A percentile compares a stretch with the other conserved stretches of the same genome.
These are phyloP conservation scores for Verticillium nonalfalfae DNA, from an alignment of 2,329 filamentous ascomycete genomes.

Conservation along the genomic window DNA sequence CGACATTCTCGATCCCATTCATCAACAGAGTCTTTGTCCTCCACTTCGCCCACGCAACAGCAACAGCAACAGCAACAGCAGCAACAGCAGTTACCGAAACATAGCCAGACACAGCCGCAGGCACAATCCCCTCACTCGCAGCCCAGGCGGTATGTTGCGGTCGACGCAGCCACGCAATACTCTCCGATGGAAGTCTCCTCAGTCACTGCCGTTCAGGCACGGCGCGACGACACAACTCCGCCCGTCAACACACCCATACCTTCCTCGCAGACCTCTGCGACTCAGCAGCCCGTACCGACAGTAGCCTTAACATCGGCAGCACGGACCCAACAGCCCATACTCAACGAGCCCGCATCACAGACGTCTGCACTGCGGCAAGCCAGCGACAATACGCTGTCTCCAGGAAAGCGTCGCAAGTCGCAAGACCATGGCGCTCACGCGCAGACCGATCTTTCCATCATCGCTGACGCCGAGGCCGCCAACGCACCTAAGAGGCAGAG, in stretches of 20 bases:
- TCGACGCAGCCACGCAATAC: slow-evolving; percentile 42
- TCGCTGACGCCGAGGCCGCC: slow-evolving; percentile 14
- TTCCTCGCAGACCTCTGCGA: slow-evolving; percentile 6
- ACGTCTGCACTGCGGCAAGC: slow-evolving; percentile 3
- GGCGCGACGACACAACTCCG: slow-evolving; percentile 14
- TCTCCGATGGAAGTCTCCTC: slow-evolving; percentile 36
- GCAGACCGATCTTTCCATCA: not conserved
- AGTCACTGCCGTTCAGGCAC: slow-evolving; percentile 16
- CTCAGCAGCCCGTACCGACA: slow-evolving; percentile 1
- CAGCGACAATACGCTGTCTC: slow-evolving; percentile 19
- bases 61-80: slow-evolving; percentile 17
- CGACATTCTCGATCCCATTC: slow-evolving; percentile 29
- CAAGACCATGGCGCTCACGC: slow-evolving; percentile 21
- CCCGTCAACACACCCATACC: not conserved
- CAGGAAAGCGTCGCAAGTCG: slow-evolving; percentile 38
- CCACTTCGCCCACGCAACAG: slow-evolving; percentile 17
- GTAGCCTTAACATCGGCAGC: not conserved
- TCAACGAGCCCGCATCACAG: not conserved
- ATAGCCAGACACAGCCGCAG: slow-evolving; percentile 7
- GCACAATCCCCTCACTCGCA: slow-evolving; percentile 11
- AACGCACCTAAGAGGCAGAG: slow-evolving; percentile 45
- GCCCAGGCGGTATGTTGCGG: slow-evolving; percentile 35
- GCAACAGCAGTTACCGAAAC: slow-evolving; percentile 13
- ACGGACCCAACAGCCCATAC: not conserved
- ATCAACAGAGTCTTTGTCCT: slow-evolving; percentile 18